Base-by-base conservation (phyloP, 768 basidiomycete genomes). In the Mycena chlorophos region DNA sequence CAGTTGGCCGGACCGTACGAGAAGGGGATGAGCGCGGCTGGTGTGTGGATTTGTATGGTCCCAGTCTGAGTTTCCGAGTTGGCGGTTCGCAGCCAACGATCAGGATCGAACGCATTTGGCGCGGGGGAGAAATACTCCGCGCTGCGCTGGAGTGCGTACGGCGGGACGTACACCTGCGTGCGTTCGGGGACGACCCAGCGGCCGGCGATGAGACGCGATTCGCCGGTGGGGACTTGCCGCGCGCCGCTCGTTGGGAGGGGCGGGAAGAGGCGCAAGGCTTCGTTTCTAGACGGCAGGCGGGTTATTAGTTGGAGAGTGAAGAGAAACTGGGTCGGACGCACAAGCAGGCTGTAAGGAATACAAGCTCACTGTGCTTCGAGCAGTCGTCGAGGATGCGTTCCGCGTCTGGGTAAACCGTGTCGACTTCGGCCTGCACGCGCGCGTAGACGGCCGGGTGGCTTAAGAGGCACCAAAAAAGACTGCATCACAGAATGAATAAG, bases 1-100 rank as follows among this genome's bases (percentile, higher is more conserved):
- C 78, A 78, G 56, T 73, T 76, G 19, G 69, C 66, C 20, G 76
- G 75, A 0, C 78, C 76, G 51, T 61, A 60, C 38, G 76, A 77
- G 58, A 76, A 77, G 5, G 77, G 75, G 40, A 73, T 66, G 67
- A 73, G 77, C n/a, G 67, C 74, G 13, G 52, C 53, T 5, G 59
- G 53, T 54, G 75, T 69, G 54, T 61, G 61, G 38, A 65, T 54
- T 20, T 64, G 48, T 5, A 14, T 23, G n/a, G n/a, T n/a, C n/a
- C n/a, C n/a, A n/a, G n/a, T n/a, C n/a, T n/a, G n/a, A n/a, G n/a
- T n/a, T n/a, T n/a, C n/a, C n/a, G n/a, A n/a, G 27, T 14, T 14
- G 37, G 8, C 45, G 19, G 34, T n/a, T 2, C 66, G 61, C 28
- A 75, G 61, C 76, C 76, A 78, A 17, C 78, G 73, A 20, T 77